Base-by-base conservation (phyloP, 352 stramenopile species). In the Phytophthora tentaculata region DNA sequence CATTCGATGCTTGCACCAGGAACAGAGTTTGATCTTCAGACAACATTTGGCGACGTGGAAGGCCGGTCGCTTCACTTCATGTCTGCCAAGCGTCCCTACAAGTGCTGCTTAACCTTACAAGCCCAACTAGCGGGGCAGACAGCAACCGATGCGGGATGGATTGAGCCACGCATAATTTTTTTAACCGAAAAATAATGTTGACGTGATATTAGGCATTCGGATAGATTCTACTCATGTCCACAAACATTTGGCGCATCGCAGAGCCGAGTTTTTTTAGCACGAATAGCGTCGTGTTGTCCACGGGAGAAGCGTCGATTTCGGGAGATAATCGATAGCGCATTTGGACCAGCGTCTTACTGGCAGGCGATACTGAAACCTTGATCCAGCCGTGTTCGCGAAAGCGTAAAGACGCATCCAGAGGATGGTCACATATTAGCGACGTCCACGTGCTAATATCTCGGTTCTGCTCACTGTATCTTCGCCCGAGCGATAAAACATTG, bases 61-160 rank as follows among this genome's bases (percentile, higher is more conserved):
- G 37, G 16, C 56, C 35, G 52, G 37, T 4, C 8, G 35, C 32
- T 64, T n/a, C 35, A 22, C 62, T 69, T 69, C 28, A 35, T 49
- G 47, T 69, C 62, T 48, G 24, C 50, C 17, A 47, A 59, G 47
- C 62, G 54, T 20, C 62, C 54, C 17, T 69, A 69, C 54, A 64
- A 69, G 54, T 48, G 62, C 53, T 70, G 63, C 13, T 68, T 68
- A 51, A 52, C 55, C 39, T 51, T 70, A 44, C 63, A 70, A 61
- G 56, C 63, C 10, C 28, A n/a, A n/a, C n/a, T n/a, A n/a, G n/a
- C n/a, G n/a, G n/a, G n/a, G n/a, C n/a, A n/a, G n/a, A n/a, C n/a
- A n/a, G n/a, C n/a, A n/a, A n/a, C n/a, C n/a, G n/a, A n/a, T n/a
- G n/a, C n/a, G n/a, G n/a, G n/a, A n/a, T n/a, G n/a, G n/a, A n/a